Evolutionary conservation across 2,329 filamentous ascomycete species (phyloP).

Genomic region (Penicillium sp.): DNA sequence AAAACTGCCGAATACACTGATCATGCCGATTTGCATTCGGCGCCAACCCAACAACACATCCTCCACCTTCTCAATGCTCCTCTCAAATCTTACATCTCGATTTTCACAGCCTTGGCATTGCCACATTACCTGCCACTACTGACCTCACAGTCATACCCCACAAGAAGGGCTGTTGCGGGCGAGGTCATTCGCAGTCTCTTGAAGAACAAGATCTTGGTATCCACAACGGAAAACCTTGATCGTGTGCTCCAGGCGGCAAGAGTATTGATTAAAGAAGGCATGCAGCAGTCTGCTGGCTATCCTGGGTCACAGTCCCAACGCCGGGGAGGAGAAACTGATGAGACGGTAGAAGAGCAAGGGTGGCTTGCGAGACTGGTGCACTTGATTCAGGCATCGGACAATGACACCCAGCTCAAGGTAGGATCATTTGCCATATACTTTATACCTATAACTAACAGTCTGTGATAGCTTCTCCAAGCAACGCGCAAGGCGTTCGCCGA

Average conservation of each 20-base stretch:
- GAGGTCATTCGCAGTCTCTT: slow-evolving; percentile 83
- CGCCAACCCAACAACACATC: slow-evolving; percentile 81
- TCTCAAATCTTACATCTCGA: slow-evolving; percentile 81
- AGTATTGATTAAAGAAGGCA: slow-evolving; percentile 90
- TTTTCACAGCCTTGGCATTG: slow-evolving; percentile 93
- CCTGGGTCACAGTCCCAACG: slow-evolving; percentile 72
- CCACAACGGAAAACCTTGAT: slow-evolving; percentile 74
- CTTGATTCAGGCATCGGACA: slow-evolving; percentile 75
- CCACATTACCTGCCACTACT: slow-evolving; percentile 89
- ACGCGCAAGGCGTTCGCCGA: slow-evolving; percentile 82
- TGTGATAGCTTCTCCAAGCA: slow-evolving; percentile 69
- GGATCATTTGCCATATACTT: not conserved
- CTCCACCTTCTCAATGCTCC: slow-evolving; percentile 87
- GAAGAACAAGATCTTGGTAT: slow-evolving; percentile 74
- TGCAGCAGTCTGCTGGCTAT: slow-evolving; percentile 78
- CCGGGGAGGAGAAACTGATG: slow-evolving; percentile 81
- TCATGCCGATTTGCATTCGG: slow-evolving; percentile 90
- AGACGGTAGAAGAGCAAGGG: slow-evolving; percentile 96
- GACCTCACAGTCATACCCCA: slow-evolving; percentile 89
- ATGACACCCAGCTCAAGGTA: slow-evolving; percentile 86
- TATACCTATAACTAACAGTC: slow-evolving; percentile 12
- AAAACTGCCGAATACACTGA: slow-evolving; percentile 89
- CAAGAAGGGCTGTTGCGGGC: slow-evolving; percentile 82
- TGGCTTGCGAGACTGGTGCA: slow-evolving; percentile 93
- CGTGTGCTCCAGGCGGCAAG: slow-evolving; percentile 84